Conservation (phyloP, 164 flowering plant species). For the Nymphaea thermarum region DNA sequence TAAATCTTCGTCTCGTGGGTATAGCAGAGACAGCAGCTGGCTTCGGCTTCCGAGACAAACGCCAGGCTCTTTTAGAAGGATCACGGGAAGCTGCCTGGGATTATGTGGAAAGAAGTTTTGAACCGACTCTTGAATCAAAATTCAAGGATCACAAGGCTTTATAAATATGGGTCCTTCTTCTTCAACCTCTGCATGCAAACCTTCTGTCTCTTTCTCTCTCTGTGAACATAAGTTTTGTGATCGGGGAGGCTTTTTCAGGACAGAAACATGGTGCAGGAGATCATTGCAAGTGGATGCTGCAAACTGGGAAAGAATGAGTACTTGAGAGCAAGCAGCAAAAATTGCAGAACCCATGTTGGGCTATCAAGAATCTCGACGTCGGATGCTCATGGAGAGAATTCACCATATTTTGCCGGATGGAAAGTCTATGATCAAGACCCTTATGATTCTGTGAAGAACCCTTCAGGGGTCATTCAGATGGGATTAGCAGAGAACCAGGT, state of each 20-base stretch:
- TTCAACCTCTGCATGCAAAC: neutral
- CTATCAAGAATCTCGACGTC: slow-evolving; percentile 2
- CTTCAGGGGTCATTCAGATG: slow-evolving; percentile 53
- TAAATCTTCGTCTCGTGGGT: too few species aligned
- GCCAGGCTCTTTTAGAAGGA: too few species aligned
- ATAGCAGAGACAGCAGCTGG: too few species aligned
- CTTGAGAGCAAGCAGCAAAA: neutral
- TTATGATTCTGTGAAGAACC: slow-evolving; percentile 29
- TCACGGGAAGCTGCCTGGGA: too few species aligned
- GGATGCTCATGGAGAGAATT: slow-evolving; percentile 19
- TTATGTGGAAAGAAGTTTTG: neutral
- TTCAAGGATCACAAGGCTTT: neutral
- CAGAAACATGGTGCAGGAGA: neutral
- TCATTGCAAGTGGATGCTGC: neutral
- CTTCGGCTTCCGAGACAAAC: too few species aligned
- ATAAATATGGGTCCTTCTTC: neutral
- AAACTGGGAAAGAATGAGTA: neutral
- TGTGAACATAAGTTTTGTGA: neutral
- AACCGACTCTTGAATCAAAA: too few species aligned
- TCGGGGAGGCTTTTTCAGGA: neutral
- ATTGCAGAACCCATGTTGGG: neutral
- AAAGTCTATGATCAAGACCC: slow-evolving; percentile 34
- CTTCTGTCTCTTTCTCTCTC: too few species aligned
- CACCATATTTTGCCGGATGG: slow-evolving; percentile 47
- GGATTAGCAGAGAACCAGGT: slow-evolving; percentile 66